Base-by-base conservation (phyloP, 768 basidiomycete species). In the Leucocoprinus sp. region DNA sequence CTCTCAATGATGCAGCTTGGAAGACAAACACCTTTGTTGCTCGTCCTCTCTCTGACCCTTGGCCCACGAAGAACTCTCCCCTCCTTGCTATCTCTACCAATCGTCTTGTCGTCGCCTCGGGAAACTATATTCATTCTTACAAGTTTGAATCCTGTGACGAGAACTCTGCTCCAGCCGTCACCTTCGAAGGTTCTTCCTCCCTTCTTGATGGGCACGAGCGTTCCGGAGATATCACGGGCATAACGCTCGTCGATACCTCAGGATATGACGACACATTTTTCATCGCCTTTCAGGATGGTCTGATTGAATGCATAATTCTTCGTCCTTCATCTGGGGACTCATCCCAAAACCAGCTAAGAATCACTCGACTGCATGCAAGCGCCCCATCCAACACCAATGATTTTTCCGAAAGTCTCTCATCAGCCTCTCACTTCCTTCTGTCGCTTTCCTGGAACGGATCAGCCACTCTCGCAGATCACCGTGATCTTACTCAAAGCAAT, bases 21-120 rank as follows among this genome's bases (percentile, higher is more conserved):
- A 51, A 62, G 3, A 57, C 53, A 17, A 57, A 58, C 33, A 55
- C 63, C 36, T 84, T 84, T 48, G 61, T 83, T 17, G 82, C 82
- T 3, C 74, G 81, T 1, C 84, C 82, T 1, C 67, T 87, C 7
- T 75, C 79, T 17, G 64, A 65, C 19, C 69, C 72, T 8, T 87
- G 84, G 84, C 11, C 53, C 4, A 67, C 65, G 18, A 82, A 73
- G 53, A 59, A 71, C 4, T 80, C 75, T 47, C 80, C 84, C 4
- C 54, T 68, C 9, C 56, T 87, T 28, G 74, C 79, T 21, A 67
- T 80, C 46, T 80, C 69, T 44, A 44, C 61, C 14, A 74, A 74
- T 21, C 66, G 78, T 6, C 63, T 88, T 1, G 49, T 84, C 28
- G 72, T 86, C 34, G 81, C 76, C 11, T 76, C 81, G 5, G 83